A percentile compares a stretch with the other conserved stretches of the same genome.
phyloP scores from a whole-genome alignment of 768 basidiomycete species.

The Chalciporus piperatus region DNA sequence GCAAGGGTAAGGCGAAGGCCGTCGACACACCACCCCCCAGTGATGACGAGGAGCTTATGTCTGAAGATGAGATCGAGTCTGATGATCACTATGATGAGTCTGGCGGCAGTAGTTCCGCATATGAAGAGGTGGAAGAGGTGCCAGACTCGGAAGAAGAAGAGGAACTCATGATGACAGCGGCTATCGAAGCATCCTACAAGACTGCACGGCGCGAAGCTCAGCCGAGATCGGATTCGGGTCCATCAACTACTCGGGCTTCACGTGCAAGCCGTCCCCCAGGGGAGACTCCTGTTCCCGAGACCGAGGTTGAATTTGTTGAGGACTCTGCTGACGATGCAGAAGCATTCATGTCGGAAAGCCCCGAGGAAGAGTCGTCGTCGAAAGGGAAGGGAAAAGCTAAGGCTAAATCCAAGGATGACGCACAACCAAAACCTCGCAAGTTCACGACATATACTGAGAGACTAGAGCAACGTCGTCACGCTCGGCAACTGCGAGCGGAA shows the following conservation, averaged over 20 bases:
- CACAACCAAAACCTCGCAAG: slow-evolving; percentile 1
- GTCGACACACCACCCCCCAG: slow-evolving; percentile 26
- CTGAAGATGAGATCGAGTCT: slow-evolving; percentile 40
- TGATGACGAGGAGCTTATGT: slow-evolving; percentile 26
- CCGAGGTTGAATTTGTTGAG: slow-evolving; percentile 11
- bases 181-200: slow-evolving; percentile 53
- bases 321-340: slow-evolving; percentile 11
- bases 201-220: slow-evolving; percentile 28
- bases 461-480: slow-evolving; percentile 12
- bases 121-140: slow-evolving; percentile 31
- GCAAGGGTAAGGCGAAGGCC: slow-evolving; percentile 29
- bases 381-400: slow-evolving; percentile 37
- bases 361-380: slow-evolving; percentile 10
- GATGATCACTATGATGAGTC: slow-evolving; percentile 47
- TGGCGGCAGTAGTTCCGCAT: slow-evolving; percentile 58
- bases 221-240: slow-evolving; percentile 32
- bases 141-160: slow-evolving; percentile 37
- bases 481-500: slow-evolving; percentile 23
- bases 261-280: slow-evolving; percentile 44
- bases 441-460: slow-evolving; percentile 8
- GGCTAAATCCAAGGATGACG: slow-evolving; percentile 21
- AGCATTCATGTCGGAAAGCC: slow-evolving; percentile 3
- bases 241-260: slow-evolving; percentile 34
- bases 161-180: slow-evolving; percentile 51
- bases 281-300: not conserved